phyloP scores from a whole-genome alignment of 768 basidiomycete species.

The Asterophora lycoperdoides region DNA sequence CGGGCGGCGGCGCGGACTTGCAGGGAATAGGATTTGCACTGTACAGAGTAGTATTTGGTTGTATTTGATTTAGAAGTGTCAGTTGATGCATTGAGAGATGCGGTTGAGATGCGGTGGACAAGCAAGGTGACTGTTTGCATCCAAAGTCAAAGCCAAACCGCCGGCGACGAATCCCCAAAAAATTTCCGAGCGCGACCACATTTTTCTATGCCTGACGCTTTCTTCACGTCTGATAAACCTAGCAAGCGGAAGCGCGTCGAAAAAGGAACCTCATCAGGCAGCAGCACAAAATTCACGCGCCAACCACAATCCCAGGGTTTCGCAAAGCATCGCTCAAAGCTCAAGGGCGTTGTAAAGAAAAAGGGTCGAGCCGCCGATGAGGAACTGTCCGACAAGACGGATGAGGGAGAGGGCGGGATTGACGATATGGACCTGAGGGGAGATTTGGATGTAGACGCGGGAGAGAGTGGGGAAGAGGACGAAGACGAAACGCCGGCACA shows the following conservation, averaged over 20 bases:
- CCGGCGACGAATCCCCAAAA: background rate
- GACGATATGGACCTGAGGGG: slow-evolving; percentile 73
- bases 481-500: slow-evolving; percentile 88
- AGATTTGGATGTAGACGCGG: slow-evolving; percentile 42
- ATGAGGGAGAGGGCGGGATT: slow-evolving; percentile 49
- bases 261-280: slow-evolving; percentile 21
- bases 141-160: background rate
- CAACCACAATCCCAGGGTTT: slow-evolving; percentile 17
- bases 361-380: slow-evolving; percentile 43
- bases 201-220: slow-evolving; percentile 70
- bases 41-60: too few relatives aligned
- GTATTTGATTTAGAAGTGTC: too few relatives aligned
- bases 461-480: slow-evolving; percentile 77
- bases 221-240: slow-evolving; percentile 62
- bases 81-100: too few relatives aligned
- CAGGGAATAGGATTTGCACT: too few relatives aligned
- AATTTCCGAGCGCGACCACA: background rate
- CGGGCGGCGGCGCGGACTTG: too few relatives aligned
- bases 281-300: slow-evolving; percentile 23
- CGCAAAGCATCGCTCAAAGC: slow-evolving; percentile 23
- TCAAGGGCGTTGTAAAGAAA: slow-evolving; percentile 23
- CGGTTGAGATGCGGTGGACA: too few relatives aligned
- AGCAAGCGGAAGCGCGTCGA: slow-evolving; percentile 59
- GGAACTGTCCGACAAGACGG: slow-evolving; percentile 64
- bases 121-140: too few relatives aligned